A percentile compares a stretch with the other conserved stretches of the same genome.
These are phyloP conservation scores for Suaeda aralocaspica DNA, from an alignment of 148 eudicot genomes.

Conservation along the genomic window DNA sequence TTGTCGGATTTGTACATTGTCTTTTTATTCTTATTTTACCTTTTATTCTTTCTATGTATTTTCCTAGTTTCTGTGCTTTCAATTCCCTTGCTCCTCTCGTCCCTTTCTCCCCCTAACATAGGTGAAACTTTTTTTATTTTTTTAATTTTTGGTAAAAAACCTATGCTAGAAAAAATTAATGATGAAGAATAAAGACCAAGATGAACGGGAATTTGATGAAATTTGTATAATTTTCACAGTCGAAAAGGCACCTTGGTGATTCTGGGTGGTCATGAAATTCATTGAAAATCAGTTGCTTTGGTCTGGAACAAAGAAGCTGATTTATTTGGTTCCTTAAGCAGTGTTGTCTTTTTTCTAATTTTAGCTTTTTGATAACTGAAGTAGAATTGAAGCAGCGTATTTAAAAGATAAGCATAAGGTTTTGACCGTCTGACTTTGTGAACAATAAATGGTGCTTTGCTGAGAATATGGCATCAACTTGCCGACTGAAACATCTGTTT, in stretches of 20 bases:
- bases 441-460: neutral
- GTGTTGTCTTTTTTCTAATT: neutral
- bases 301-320: neutral
- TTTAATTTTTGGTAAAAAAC: no score
- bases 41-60: neutral
- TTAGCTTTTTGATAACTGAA: neutral
- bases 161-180: neutral
- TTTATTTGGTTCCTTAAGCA: neutral
- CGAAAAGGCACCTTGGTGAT: neutral
- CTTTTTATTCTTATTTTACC: neutral
- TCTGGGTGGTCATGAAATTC: neutral
- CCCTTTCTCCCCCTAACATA: neutral
- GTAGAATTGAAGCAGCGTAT: neutral
- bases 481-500: neutral
- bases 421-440: neutral
- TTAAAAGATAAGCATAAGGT: neutral
- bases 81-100: neutral
- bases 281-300: neutral
- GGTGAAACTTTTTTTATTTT: neutral
- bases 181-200: neutral
- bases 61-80: neutral
- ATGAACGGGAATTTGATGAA: neutral
- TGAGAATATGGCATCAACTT: neutral
- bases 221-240: no score
- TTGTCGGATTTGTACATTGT: neutral